Base-by-base conservation (phyloP, 495 filamentous ascomycete species). In the Neurospora sp. region DNA sequence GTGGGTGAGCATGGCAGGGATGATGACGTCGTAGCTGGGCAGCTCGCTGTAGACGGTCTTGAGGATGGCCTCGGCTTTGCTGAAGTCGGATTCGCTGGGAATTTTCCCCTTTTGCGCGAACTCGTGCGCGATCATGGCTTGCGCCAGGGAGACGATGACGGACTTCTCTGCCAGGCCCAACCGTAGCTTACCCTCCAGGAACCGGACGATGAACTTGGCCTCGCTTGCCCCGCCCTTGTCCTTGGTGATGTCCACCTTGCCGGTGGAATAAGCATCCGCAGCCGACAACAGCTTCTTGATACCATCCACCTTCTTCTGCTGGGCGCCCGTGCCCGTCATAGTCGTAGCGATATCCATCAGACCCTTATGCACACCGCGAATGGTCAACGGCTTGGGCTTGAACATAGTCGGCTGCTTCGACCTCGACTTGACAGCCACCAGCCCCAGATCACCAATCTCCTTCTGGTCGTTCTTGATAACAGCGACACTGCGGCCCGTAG, bases 321-420 rank as follows among this genome's bases (percentile, higher is more conserved):
- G 96, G 35, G 93, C 89, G 54, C 95, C 95, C 79, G 94, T 92
- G 8, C 96, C 96, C 75, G 91, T 88, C 35, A 92, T 87, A 4
- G 54, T 66, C 7, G 90, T 96, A 38, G 96, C 96, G 76, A 99
- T 97, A 18, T 84, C 89, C 83, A 98, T 92, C 37, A 99, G 81
- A 11, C 93, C 92, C 81, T 97, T 91, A 77, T 94, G 93, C 2
- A 99, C 94, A 23, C 92, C 93, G 48, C 86, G 87, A 5, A 99
- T 87, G 2, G 94, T 98, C 77, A 99, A 84, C 27, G 94, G 86
- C 80, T 97, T 98, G 4, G 94, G 96, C 80, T 96, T 95, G 86
- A 97, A 97, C 92, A 99, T 97, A 2, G 96, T 98, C 12, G 91
- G 92, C 78, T 99, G 96, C 69, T 94, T 98, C 23, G 90, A 91